These are phyloP conservation scores for Aspergillus tanneri DNA, from an alignment of 2,329 filamentous ascomycete genomes.

Conservation along the genomic window DNA sequence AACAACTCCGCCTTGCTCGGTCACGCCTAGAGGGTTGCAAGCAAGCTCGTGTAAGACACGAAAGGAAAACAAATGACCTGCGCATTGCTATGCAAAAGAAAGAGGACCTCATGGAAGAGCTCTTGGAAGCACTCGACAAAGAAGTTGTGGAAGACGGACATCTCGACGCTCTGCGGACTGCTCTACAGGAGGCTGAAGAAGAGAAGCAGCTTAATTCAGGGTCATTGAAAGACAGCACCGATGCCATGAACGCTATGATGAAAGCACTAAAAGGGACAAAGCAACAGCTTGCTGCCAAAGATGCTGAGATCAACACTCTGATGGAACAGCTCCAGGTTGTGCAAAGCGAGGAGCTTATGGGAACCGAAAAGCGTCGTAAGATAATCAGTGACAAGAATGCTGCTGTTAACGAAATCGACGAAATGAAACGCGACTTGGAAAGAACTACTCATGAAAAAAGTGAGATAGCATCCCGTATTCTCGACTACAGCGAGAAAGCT, in stretches of 20 bases:
- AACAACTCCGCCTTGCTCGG: conserved; percentile 49
- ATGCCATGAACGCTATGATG: conserved; percentile 46
- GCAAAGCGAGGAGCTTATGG: conserved; percentile 53
- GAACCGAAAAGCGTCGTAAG: conserved; percentile 52
- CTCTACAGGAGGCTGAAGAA: conserved; percentile 59
- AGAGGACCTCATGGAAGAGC: conserved; percentile 61
- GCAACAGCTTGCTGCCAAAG: conserved; percentile 37
- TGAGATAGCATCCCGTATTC: conserved; percentile 50
- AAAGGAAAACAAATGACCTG: conserved; percentile 49
- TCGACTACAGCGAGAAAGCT: conserved; percentile 58
- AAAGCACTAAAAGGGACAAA: conserved; percentile 36
- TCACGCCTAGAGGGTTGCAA: conserved; percentile 52
- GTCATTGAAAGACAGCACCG: conserved; percentile 51
- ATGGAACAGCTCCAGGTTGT: conserved; percentile 55
- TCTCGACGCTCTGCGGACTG: conserved; percentile 58
- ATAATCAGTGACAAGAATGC: conserved; percentile 63
- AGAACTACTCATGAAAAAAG: conserved; percentile 51
- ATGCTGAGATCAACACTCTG: conserved; percentile 35
- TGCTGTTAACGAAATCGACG: conserved; percentile 54
- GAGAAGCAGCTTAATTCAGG: conserved; percentile 44
- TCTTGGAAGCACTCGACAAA: conserved; percentile 64
- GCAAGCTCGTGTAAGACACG: conserved; percentile 52
- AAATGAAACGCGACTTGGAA: conserved; percentile 48
- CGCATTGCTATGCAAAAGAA: conserved; percentile 58
- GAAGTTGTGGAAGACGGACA: conserved; percentile 63